Conservation (phyloP, 345 rosid species). For the Rhizophora apiculata region DNA sequence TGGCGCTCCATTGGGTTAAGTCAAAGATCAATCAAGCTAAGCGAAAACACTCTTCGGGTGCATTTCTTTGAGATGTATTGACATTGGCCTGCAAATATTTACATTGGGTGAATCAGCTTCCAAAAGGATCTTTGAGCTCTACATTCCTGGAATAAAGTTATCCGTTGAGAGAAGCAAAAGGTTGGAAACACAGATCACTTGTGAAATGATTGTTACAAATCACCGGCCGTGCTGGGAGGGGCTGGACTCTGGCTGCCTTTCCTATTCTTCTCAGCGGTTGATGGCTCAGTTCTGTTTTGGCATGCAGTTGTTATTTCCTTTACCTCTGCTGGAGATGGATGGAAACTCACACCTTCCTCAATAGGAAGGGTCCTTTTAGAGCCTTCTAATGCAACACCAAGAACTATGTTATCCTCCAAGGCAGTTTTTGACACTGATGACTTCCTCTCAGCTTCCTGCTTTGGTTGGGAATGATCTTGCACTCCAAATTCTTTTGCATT, state of each 20-base stretch:
- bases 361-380: constrained; percentile 87
- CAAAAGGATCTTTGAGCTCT: background rate
- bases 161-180: constrained; percentile 1
- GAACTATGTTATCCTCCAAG: constrained; percentile 75
- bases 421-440: constrained; percentile 41
- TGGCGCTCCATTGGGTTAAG: background rate
- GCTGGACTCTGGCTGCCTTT: constrained; percentile 44
- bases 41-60: no score
- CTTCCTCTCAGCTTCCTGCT: constrained; percentile 36
- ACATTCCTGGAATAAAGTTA: background rate
- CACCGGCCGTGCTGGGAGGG: constrained; percentile 28
- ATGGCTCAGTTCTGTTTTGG: constrained; percentile 37
- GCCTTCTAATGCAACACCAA: constrained; percentile 83
- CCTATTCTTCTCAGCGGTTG: constrained; percentile 42
- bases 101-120: background rate
- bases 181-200: background rate
- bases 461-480: constrained; percentile 23
- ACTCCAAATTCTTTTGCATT: constrained; percentile 26
- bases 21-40: no score
- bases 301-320: constrained; percentile 49
- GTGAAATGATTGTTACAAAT: constrained; percentile 20
- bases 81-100: no score
- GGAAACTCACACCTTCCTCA: constrained; percentile 52
- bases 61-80: no score
- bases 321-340: constrained; percentile 28